Evolutionary conservation across 2,329 filamentous ascomycete species (phyloP), one percentile per base, ranked within the genome.

Genomic region (Fusarium cyanostomum): DNA sequence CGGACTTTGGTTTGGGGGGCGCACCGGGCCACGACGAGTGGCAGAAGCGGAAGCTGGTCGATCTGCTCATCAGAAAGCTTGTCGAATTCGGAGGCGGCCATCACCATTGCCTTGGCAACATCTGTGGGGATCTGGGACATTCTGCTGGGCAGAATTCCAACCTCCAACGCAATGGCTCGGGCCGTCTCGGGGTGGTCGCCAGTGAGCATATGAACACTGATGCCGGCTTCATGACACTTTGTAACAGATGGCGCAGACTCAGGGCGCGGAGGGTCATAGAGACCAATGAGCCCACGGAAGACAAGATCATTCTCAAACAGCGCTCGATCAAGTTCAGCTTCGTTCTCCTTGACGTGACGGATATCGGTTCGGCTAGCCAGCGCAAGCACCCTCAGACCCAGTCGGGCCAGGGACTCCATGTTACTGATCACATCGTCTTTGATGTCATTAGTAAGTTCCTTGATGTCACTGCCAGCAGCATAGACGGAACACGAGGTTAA

Each of bases 221-320:
- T 84, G 21, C 87, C 87, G 31, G 87, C 87, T 53, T 82, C 78
- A 59, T 87, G 85, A 67, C 86, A 89, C 50, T 79, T 77, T 21
- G 77, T 74, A 39, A 89, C 86, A 0, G 86, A 84, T 2, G 79
- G 83, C 2, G 82, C 85, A 4, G 89, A 89, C 70, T 91, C 89
- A 0, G 85, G 81, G 2, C 89, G 88, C 62, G 89, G 89, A 5
- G 89, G 89, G 58, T 92, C 89, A 62, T 90, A 91, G n/a, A 92
- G 80, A 45, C 89, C 89, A 59, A 91, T 84, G 10, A 92, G 80
- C 1, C 90, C 90, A 30, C 86, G 82, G 77, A 91, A 90, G 38
- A 81, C 78, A 27, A 92, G 82, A 15, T 86, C 80, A 15, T 80
- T 79, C 69, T 92, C 89, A 11, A 90, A 79, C 4, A 81, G 74